Base-by-base conservation (phyloP, 208 protist genomes). In the Tetramitus jugosus region DNA sequence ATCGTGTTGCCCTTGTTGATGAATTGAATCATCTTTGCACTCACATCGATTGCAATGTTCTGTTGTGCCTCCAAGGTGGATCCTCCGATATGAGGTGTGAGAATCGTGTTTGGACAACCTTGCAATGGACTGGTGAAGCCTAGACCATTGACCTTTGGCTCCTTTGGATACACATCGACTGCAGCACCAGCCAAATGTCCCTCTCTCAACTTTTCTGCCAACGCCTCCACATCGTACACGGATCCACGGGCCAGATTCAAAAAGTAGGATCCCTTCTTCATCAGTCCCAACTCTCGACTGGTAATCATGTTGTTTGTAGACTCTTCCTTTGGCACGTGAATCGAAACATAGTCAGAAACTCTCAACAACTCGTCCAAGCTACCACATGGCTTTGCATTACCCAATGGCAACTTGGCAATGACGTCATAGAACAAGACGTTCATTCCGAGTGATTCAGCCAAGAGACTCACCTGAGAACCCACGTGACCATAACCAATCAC, bases 401-500 rank as follows among this genome's bases (percentile, higher is more conserved):
- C 94, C 10, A 97, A 86, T n/a, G 84, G 77, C n/a, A 97, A 69
- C 37, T 88, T 92, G 23, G 88, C 86, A 0, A 90, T 79, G 0
- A 94, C 86, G 76, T 96, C 94, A 81, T 96, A 92, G 83, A 92
- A 96, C 7, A 94, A 79, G 31, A 95, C 91, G 33, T 84, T 85
- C 91, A 97, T 95, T 60, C 93, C 93, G 45, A 97, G 77, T 8
- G 89, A 67, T 67, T 97, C 92, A 0, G 93, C 93, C 61, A 96
- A 86, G 2, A 96, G 89, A 14, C 91, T 93, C 8, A 96, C 81
- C 79, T 95, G 91, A 1, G 87, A 91, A 45, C 93, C 93, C 37
- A 97, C 94, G 79, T 97, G 91, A 26, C 93, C 93, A 76, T 96
- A 96, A 4, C 93, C 93, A 67, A 97, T 82, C 76, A 96, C 95